Percentiles rank a stretch among this genome's conserved stretches.
These are phyloP conservation scores for Calonectria montana DNA, from an alignment of 2,329 filamentous ascomycete genomes.

Conservation along the genomic window DNA sequence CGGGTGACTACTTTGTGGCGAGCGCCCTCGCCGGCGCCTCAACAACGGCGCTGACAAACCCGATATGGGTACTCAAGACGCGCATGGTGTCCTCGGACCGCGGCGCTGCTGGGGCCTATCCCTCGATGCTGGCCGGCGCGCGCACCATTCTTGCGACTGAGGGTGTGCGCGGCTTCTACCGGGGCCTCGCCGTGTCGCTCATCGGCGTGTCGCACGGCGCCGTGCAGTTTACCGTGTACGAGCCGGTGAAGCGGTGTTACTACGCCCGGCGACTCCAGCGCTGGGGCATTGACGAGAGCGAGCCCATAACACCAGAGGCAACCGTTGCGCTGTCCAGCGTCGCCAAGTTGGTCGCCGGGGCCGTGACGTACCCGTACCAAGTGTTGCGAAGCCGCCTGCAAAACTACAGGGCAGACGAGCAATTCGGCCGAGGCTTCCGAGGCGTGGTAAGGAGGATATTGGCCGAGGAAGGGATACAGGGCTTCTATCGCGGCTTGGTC, in stretches of 20 bases:
- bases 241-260: constrained; percentile 71
- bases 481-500: constrained; percentile 92
- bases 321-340: constrained; percentile 83
- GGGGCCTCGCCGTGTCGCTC: constrained; percentile 84
- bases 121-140: constrained; percentile 78
- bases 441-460: constrained; percentile 83
- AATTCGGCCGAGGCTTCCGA: constrained; percentile 75
- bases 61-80: constrained; percentile 98
- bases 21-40: constrained; percentile 77
- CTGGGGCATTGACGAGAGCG: constrained; percentile 31
- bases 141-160: constrained; percentile 75
- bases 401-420: constrained; percentile 82
- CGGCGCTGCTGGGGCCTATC: constrained; percentile 81
- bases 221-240: constrained; percentile 96
- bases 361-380: constrained; percentile 93
- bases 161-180: constrained; percentile 85
- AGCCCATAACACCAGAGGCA: constrained; percentile 73
- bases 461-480: constrained; percentile 79
- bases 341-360: constrained; percentile 90
- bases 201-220: constrained; percentile 92
- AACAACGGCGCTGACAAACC: constrained; percentile 89
- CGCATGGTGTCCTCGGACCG: constrained; percentile 92
- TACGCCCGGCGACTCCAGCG: constrained; percentile 55
- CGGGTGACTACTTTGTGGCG: constrained; percentile 83
- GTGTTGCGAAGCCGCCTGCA: constrained; percentile 90